These are phyloP conservation scores for Rhizomucor pusillus DNA, from an alignment of 371 early-diverging fungal species.

Conservation along the genomic window DNA sequence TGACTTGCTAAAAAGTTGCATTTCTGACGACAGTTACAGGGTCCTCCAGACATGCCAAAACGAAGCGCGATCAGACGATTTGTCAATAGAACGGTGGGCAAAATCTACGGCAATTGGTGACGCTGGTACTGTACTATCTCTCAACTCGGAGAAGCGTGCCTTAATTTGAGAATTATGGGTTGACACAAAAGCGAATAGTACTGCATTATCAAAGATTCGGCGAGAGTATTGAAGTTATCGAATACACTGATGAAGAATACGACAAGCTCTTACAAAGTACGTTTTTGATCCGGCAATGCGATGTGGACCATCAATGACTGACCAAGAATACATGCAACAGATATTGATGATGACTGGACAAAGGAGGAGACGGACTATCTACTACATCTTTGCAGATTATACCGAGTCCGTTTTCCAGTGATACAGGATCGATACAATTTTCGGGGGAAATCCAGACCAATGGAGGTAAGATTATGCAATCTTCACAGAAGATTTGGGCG, in stretches of 20 bases:
- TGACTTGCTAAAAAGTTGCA: neutral
- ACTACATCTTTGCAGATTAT: conserved; percentile 68
- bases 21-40: conserved; percentile 42
- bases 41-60: conserved; percentile 66
- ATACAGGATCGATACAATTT: conserved; percentile 80
- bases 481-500: neutral
- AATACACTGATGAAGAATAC: conserved; percentile 75
- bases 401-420: conserved; percentile 80
- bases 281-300: neutral
- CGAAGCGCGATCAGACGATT: conserved; percentile 72
- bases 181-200: too few relatives aligned
- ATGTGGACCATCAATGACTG: too few relatives aligned
- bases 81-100: conserved; percentile 75
- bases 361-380: conserved; percentile 85
- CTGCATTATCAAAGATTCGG: too few relatives aligned
- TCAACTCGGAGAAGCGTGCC: conserved; percentile 60
- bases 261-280: conserved; percentile 46
- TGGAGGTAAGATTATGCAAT: conserved; percentile 23
- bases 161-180: too few relatives aligned
- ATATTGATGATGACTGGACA: conserved; percentile 73
- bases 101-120: conserved; percentile 54
- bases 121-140: conserved; percentile 25
- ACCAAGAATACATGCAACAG: neutral
- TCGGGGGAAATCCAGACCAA: conserved; percentile 24
- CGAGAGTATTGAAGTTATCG: conserved; percentile 22